These are phyloP conservation scores for Phytophthora melonis DNA, from an alignment of 352 stramenopile genomes.

Conservation along the genomic window DNA sequence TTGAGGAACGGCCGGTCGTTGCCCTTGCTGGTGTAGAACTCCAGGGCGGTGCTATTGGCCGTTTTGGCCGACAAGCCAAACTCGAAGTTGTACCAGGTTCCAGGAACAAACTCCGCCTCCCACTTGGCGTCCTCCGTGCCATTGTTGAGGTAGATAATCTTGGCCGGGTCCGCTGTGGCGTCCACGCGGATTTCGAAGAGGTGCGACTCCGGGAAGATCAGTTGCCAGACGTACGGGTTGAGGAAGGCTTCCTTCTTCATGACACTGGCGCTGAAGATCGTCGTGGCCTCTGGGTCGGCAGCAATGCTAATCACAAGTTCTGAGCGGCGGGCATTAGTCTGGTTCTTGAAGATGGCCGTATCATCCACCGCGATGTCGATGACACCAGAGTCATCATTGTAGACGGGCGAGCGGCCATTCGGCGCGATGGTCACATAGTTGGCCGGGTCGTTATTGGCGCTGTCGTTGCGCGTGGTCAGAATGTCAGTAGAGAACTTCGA, in stretches of 20 bases:
- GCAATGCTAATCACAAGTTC: too few relatives aligned
- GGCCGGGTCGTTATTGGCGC: conserved; percentile 36
- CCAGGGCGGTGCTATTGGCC: too few relatives aligned
- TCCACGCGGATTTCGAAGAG: conserved; percentile 68
- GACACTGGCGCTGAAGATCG: too few relatives aligned
- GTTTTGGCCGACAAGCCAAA: conserved; percentile 27
- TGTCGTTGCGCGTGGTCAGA: conserved; percentile 55
- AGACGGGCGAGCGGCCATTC: conserved; percentile 50
- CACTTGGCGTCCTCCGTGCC: conserved; percentile 55
- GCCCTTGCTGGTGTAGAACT: too few relatives aligned
- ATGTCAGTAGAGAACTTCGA: conserved; percentile 69
- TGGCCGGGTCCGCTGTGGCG: conserved; percentile 43
- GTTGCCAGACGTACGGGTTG: conserved; percentile 43
- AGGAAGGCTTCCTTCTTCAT: conserved; percentile 57
- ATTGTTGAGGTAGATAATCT: conserved; percentile 61
- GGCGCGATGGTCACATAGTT: conserved; percentile 51
- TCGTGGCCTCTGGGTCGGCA: too few relatives aligned
- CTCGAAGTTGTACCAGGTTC: conserved; percentile 76
- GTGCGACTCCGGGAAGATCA: conserved; percentile 63
- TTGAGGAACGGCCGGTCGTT: too few relatives aligned
- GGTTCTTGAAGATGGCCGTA: conserved; percentile 24
- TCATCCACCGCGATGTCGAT: conserved; percentile 20
- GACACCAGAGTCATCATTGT: conserved; percentile 47
- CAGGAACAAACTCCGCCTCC: conserved; percentile 50
- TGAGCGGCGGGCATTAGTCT: conserved; percentile 63